Base-by-base conservation (phyloP, 2,329 filamentous ascomycete species). In the Aureobasidium sp. region DNA sequence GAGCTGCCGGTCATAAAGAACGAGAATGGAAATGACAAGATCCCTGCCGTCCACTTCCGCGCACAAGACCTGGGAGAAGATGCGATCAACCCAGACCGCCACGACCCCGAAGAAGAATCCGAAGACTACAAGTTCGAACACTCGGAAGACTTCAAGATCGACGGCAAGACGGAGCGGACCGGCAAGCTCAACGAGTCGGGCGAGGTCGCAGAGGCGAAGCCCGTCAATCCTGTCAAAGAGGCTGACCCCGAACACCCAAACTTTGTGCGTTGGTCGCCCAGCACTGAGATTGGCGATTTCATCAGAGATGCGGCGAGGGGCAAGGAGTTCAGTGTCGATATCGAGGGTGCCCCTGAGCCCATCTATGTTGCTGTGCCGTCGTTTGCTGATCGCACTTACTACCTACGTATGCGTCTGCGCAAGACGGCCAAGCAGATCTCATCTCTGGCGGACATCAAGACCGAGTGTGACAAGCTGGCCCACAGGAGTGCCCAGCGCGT, bases 261-360 rank as follows among this genome's bases (percentile, higher is more conserved):
- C 60, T 94, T 93, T 78, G 90, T 96, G 2, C 86, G 91, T 34
- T 97, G 92, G 92, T 91, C 88, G 48, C 85, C 86, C 45, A 90
- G 87, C 34, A 96, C 92, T 0, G 92, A 97, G 72, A 88, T 97
- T 36, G 92, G 92, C 11, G 92, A 96, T 75, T 97, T 97, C 70
- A 94, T 97, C 66, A 86, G 91, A 9, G 92, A 97, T 71, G 91
- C 92, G 0, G 90, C 91, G 0, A 81, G 90, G 3, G 90, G 89
- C 0, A 85, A 89, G 61, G 90, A 96, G 70, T 96, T 97, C 70
- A 85, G 88, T 3, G 86, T 97, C 47, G 84, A 88, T 59, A 90
- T 97, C 62, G 88, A 95, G 71, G 90, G 90, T 0, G 79, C 81
- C 0, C 77, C 81, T 0, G 73, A 80, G 1, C 85, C 91, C 67